Percentiles rank a stretch among this genome's conserved stretches.
Evolutionary conservation across 495 filamentous ascomycete species (phyloP).

Genomic region (Terfezia boudieri): DNA sequence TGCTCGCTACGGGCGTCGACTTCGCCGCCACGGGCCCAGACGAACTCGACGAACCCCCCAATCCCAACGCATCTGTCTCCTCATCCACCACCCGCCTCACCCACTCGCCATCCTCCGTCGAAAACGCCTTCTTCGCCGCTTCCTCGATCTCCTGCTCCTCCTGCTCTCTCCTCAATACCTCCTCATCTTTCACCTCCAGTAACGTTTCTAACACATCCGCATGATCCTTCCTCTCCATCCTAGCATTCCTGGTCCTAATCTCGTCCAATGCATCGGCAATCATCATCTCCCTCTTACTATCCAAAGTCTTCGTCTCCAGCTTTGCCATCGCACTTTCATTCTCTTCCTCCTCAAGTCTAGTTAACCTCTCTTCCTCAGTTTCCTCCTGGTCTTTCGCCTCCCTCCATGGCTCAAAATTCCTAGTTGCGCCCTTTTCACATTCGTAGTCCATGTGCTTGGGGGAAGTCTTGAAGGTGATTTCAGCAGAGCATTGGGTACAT

Average conservation of each 20-base stretch:
- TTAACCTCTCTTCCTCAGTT: conserved; percentile 71
- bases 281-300: conserved; percentile 93
- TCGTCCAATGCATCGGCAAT: conserved; percentile 93
- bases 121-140: conserved; percentile 58
- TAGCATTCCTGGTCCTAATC: conserved; percentile 74
- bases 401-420: conserved; percentile 86
- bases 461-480: conserved; percentile 90
- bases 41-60: conserved; percentile 1
- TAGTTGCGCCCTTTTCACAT: conserved; percentile 65
- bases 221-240: conserved; percentile 43
- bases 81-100: conserved; percentile 22
- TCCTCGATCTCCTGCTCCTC: conserved; percentile 74
- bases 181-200: conserved; percentile 31
- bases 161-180: conserved; percentile 27
- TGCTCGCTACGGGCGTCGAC: background rate
- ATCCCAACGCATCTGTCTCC: conserved; percentile 13
- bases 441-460: conserved; percentile 87
- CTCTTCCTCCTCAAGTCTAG: conserved; percentile 59
- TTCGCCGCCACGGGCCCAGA: conserved; percentile 3
- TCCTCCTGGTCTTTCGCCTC: conserved; percentile 37
- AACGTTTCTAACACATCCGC: conserved; percentile 31
- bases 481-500: conserved; percentile 69
- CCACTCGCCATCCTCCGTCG: conserved; percentile 26
- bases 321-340: conserved; percentile 53
- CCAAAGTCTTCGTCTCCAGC: conserved; percentile 60